Evolutionary conservation across 768 basidiomycete species (phyloP), one percentile per base, ranked within the genome.

Genomic region (Zangia roseola): DNA sequence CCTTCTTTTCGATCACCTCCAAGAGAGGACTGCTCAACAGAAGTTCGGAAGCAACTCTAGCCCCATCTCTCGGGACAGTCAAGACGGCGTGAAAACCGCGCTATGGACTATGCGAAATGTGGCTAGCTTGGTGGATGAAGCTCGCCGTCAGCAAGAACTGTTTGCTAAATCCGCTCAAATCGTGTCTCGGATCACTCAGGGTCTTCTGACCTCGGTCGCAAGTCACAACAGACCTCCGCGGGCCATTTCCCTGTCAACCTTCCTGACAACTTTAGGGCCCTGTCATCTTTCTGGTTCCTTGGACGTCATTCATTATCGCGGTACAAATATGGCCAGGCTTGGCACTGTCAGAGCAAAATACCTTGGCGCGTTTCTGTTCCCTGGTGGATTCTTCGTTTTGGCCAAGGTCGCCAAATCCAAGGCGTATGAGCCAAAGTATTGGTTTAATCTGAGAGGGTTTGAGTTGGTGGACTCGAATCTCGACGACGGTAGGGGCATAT

Each of bases 311-410:
- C 84, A 89, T 60, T 80, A 83, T 52, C 76, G 77, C 37, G 67
- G 72, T n/a, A 57, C 70, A 38, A 74, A 75, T 30, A 57, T 71
- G 45, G 72, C 65, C 35, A 75, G 61, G 56, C 69, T 64, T 6
- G 71, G 76, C 42, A 81, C 77, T 26, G 75, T 88, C 57, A 83
- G 78, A 64, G 86, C 88, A 52, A 91, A 90, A 68, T 97, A 97
- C 65, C 77, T 91, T 21, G 94, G 90, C 25, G 88, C 87, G 16
- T 95, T 99, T 68, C 71, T 99, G 37, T 99, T 94, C 59, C 71
- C 77, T 30, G 84, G 88, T 10, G 92, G 89, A 10, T 97, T 92
- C 64, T 68, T 97, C 33, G 76, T 97, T 19, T 71, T 99, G 38
- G 91, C 83, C 55, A 97, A 95, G 71, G 86, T 94, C 34, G 73